Percentiles rank a stretch among this genome's conserved stretches.
Conservation (phyloP, 768 basidiomycete species). For the Naematelia encephala region DNA sequence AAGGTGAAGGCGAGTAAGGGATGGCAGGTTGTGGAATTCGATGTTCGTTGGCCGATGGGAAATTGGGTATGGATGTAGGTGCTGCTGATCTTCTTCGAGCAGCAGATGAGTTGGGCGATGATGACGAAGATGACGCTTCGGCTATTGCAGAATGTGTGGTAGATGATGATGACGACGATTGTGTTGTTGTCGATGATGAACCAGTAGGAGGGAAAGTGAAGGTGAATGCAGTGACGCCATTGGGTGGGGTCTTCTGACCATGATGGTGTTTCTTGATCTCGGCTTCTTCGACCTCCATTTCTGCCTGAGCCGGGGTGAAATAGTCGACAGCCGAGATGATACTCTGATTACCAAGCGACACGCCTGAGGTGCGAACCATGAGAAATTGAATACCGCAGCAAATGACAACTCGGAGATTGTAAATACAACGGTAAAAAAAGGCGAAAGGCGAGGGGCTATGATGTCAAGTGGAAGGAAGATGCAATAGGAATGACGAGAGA, state of each 20-base stretch:
- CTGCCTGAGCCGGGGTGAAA: too few relatives aligned
- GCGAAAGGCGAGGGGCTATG: too few relatives aligned
- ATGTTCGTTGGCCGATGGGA: conserved; percentile 21
- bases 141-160: not conserved
- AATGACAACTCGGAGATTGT: too few relatives aligned
- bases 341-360: too few relatives aligned
- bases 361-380: too few relatives aligned
- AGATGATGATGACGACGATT: not conserved
- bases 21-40: conserved; percentile 15
- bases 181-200: not conserved
- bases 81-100: conserved; percentile 25
- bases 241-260: conserved; percentile 12
- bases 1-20: conserved; percentile 28
- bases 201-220: conserved; percentile 11
- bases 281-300: conserved; percentile 4
- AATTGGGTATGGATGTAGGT: conserved; percentile 30
- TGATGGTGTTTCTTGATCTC: not conserved
- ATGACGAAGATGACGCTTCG: not conserved
- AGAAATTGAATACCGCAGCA: too few relatives aligned
- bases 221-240: conserved; percentile 7
- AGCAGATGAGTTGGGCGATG: not conserved
- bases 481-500: too few relatives aligned
- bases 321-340: too few relatives aligned
- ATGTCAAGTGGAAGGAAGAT: too few relatives aligned
- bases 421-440: too few relatives aligned